Conservation (phyloP, 139 green algal species). For the Diplosphaera chodatii region DNA sequence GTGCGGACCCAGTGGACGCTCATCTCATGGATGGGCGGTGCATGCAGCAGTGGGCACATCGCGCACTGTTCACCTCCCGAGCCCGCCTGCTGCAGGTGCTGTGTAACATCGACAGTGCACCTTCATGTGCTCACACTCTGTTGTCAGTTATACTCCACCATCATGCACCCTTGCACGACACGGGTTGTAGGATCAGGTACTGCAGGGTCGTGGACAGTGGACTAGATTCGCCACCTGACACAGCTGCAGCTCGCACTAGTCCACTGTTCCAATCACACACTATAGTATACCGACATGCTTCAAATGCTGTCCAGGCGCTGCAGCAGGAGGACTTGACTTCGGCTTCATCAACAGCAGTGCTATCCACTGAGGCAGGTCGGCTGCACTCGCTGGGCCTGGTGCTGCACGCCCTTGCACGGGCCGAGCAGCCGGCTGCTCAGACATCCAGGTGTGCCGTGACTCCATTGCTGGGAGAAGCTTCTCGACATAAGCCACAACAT, state of each 20-base stretch:
- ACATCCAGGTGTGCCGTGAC: neutral
- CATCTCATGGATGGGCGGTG: slow-evolving; percentile 52
- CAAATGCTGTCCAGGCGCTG: slow-evolving; percentile 11
- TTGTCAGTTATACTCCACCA: no score
- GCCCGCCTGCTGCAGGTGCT: slow-evolving; percentile 19
- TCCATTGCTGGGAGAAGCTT: no score
- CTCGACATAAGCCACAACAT: no score
- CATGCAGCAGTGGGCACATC: slow-evolving; percentile 32
- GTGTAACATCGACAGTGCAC: no score
- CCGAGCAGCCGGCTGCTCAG: neutral
- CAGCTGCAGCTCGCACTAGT: no score
- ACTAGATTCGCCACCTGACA: no score
- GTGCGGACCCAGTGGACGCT: slow-evolving; percentile 38
- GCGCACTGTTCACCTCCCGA: slow-evolving; percentile 10
- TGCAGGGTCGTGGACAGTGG: no score
- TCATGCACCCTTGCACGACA: no score
- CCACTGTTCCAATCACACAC: no score
- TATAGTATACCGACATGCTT: no score
- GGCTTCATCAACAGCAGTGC: slow-evolving; percentile 1
- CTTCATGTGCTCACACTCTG: no score
- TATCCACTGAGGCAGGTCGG: slow-evolving; percentile 24
- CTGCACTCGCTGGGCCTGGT: slow-evolving; percentile 24
- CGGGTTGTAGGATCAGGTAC: no score
- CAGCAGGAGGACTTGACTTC: slow-evolving; percentile 6
- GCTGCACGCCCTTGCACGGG: slow-evolving; percentile 19